Percentiles rank a stretch among this genome's conserved stretches.
Conservation (phyloP, 495 filamentous ascomycete species). For the Ascodesmis nigricans region DNA sequence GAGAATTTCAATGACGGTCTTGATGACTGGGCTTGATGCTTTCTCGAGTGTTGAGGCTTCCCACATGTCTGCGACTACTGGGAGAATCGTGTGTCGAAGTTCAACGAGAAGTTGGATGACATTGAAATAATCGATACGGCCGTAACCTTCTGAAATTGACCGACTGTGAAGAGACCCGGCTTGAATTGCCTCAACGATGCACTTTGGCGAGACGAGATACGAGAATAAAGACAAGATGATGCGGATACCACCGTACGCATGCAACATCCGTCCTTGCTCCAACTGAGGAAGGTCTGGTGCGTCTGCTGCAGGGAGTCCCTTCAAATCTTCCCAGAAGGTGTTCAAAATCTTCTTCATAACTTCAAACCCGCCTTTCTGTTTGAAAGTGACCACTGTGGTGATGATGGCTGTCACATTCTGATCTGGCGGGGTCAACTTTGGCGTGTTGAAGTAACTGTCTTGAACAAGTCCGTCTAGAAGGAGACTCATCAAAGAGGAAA, state of each 20-base stretch:
- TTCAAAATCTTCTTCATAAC: slow-evolving; percentile 50
- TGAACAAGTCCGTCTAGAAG: slow-evolving; percentile 39
- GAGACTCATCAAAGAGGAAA: slow-evolving; percentile 54
- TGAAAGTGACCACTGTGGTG: slow-evolving; percentile 66
- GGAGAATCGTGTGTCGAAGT: slow-evolving; percentile 60
- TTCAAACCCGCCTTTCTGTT: slow-evolving; percentile 52
- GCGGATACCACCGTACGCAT: slow-evolving; percentile 47
- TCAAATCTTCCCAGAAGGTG: slow-evolving; percentile 48
- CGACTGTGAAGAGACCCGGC: slow-evolving; percentile 37
- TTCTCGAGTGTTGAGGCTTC: slow-evolving; percentile 49
- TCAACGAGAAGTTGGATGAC: slow-evolving; percentile 69
- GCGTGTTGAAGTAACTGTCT: slow-evolving; percentile 19
- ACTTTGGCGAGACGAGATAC: slow-evolving; percentile 51
- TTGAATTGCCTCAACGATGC: slow-evolving; percentile 49
- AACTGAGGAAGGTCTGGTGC: slow-evolving; percentile 25
- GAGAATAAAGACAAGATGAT: slow-evolving; percentile 68
- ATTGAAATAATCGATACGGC: slow-evolving; percentile 44
- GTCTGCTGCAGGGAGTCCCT: slow-evolving; percentile 23
- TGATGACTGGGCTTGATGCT: slow-evolving; percentile 47
- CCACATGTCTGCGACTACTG: slow-evolving; percentile 61
- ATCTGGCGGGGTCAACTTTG: slow-evolving; percentile 34
- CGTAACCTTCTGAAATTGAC: slow-evolving; percentile 29
- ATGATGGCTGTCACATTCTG: slow-evolving; percentile 38
- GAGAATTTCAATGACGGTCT: slow-evolving; percentile 64
- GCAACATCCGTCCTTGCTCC: slow-evolving; percentile 30